A percentile compares a stretch with the other conserved stretches of the same genome.
phyloP scores from a whole-genome alignment of 805 yeast genomes.

The Clavispora fructus region DNA sequence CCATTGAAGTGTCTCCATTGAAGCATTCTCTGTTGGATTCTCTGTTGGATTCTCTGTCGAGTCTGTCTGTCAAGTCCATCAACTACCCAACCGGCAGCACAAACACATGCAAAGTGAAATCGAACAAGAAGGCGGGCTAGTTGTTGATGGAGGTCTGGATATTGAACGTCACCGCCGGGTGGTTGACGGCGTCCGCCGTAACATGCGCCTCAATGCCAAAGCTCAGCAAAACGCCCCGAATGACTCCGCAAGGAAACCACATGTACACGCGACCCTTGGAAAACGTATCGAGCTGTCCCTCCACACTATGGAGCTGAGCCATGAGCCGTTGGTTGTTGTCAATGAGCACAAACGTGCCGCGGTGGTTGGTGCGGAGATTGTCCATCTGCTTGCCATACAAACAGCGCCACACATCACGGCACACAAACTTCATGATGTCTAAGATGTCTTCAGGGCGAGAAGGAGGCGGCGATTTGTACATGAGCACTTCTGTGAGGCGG shows the following conservation, averaged over 20 bases:
- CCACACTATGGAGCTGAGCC: slow-evolving; percentile 42
- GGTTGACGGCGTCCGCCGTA: slow-evolving; percentile 53
- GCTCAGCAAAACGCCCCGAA: slow-evolving; percentile 64
- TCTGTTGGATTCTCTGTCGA: too few relatives aligned
- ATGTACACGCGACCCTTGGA: slow-evolving; percentile 44
- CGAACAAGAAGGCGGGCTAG: slow-evolving; percentile 3
- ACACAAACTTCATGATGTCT: slow-evolving; percentile 85
- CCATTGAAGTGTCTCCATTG: too few relatives aligned
- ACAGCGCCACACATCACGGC: slow-evolving; percentile 85
- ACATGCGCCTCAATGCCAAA: slow-evolving; percentile 66
- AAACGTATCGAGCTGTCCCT: slow-evolving; percentile 40
- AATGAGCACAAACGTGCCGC: slow-evolving; percentile 75
- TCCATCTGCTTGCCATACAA: slow-evolving; percentile 85
- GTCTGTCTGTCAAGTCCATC: too few relatives aligned
- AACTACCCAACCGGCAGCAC: too few relatives aligned
- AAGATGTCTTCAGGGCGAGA: slow-evolving; percentile 54
- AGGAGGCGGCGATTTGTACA: slow-evolving; percentile 35
- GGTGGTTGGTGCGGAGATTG: slow-evolving; percentile 85
- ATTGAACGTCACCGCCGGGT: slow-evolving; percentile 69
- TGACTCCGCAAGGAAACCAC: slow-evolving; percentile 73
- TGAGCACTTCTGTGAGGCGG: slow-evolving; percentile 45
- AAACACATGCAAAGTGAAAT: too few relatives aligned
- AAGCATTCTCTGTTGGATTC: too few relatives aligned
- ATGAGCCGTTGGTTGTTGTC: slow-evolving; percentile 61
- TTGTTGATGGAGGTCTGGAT: slow-evolving; percentile 51